Base-by-base conservation (phyloP, 2,329 filamentous ascomycete genomes). In the Myriosclerotinia curreyana region DNA sequence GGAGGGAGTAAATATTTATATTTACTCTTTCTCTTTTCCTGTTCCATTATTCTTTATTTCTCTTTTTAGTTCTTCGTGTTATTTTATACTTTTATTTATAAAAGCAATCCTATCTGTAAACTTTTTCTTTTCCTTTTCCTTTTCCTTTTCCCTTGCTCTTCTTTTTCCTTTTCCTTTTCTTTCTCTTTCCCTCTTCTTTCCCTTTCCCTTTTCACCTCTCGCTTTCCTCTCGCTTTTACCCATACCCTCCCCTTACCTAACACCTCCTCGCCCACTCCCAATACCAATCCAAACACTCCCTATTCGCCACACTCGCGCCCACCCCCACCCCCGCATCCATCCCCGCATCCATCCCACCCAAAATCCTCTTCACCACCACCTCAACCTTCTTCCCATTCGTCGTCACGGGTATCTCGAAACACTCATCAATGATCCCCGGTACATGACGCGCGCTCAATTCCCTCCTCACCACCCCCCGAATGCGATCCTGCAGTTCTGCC, bases 361-460 rank as follows among this genome's bases (percentile, higher is more conserved):
- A n/a, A 52, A 98, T 97, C 77, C 97, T 93, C 80, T 98, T 98
- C 7, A 98, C 94, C 0, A 92, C 91, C 55, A 96, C 92, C 76
- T 99, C 94, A 66, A 99, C 91, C 86, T 98, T 99, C 81, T 99
- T 99, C 61, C 94, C 94, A 73, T 99, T 99, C 2, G 88, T 87
- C 20, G 95, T 98, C 69, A 93, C 87, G 0, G 94, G 95, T 22
- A 99, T 95, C 0, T 88, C 80, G 2, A 77, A 86, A 67, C 90
- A 93, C 74, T 90, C 87, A 69, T 93, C 91, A 22, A 98, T 81
- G 0, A 96, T 79, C 0, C 86, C 89, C 0, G 94, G 94, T 0
- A 98, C 92, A 79, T 99, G 95, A 61, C 95, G 83, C 5, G 92
- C 90, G 71, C 91, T 96, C 66, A 98, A 79, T 75, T 96, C 91